A percentile compares a stretch with the other conserved stretches of the same genome.
phyloP scores from a whole-genome alignment of 1,284 basidiomycete species.

The Xerocomus nothofagi region DNA sequence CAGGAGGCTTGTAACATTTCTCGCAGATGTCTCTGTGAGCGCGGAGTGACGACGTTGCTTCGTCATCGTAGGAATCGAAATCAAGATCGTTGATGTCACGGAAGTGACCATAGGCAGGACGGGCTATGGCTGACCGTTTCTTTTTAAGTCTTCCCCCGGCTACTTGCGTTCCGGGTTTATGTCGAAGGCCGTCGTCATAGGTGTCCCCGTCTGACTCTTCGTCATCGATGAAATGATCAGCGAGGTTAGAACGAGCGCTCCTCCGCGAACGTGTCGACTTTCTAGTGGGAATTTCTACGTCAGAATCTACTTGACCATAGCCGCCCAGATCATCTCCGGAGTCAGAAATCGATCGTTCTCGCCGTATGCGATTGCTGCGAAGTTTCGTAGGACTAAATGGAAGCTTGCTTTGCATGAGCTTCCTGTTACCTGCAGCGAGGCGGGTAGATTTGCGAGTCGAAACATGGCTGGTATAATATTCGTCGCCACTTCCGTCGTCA shows the following conservation, averaged over 20 bases:
- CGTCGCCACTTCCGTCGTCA: conserved; percentile 32
- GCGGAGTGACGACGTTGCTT: conserved; percentile 53
- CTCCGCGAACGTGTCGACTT: conserved; percentile 42
- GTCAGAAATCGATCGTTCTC: conserved; percentile 38
- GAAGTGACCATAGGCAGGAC: conserved; percentile 67
- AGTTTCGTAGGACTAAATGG: conserved; percentile 68
- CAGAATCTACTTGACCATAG: conserved; percentile 39
- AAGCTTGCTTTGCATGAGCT: conserved; percentile 35
- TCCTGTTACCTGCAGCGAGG: conserved; percentile 11
- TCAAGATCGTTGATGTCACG: conserved; percentile 58
- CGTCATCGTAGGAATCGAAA: conserved; percentile 57
- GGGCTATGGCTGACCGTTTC: conserved; percentile 44
- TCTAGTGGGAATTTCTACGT: conserved; percentile 31
- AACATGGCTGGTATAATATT: conserved; percentile 28
- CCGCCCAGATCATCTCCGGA: conserved; percentile 40
- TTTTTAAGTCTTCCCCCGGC: conserved; percentile 27
- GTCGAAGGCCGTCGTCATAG: conserved; percentile 34
- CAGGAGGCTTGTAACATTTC: conserved; percentile 62
- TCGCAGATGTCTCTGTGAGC: conserved; percentile 67
- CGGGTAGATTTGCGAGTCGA: conserved; percentile 31
- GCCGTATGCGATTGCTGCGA: conserved; percentile 33
- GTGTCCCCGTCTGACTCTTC: conserved; percentile 35
- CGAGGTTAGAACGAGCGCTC: conserved; percentile 37
- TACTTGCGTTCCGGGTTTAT: conserved; percentile 13
- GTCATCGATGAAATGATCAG: conserved; percentile 35